Evolutionary conservation across 2,329 filamentous ascomycete genomes (phyloP), one percentile per base, ranked within the genome.

Genomic region (Fusarium compactum): DNA sequence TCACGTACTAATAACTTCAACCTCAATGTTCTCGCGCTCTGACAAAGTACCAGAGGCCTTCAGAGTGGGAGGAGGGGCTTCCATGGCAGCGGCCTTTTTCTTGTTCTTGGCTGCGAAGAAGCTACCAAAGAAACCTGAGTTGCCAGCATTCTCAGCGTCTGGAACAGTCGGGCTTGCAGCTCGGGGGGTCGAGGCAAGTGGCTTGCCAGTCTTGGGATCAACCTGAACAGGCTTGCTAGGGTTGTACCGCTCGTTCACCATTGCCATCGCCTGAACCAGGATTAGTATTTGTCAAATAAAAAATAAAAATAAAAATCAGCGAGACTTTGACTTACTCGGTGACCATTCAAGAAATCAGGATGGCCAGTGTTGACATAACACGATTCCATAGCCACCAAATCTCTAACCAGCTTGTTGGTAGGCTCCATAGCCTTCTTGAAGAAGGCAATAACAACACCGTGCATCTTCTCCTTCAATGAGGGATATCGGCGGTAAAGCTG

Each of bases 51-150:
- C 95, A 5, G 94, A 97, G 34, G 96, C 96, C 85, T 98, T 99
- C 62, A 99, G 89, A 44, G 90, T 95, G 30, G 96, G 89, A 68
- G 96, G 96, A 41, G 96, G 96, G 16, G 96, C 87, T 80, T 99
- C 96, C 96, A 99, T 99, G 50, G 95, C 95, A n/a, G 96, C 96
- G 84, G 97, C 97, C 91, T 98, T 98, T 89, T 99, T 99, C 90
- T 98, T 99, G 85, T 98, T 99, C 89, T 98, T 99, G 78, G 93
- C 95, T 14, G 96, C 94, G 79, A 98, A 99, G 88, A 99, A 99
- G 77, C 93, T 97, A 74, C 96, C 96, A 76, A 99, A 99, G 87
- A 99, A 99, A 40, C 95, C 94, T 65, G 87, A 85, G 78, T 93
- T 93, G 57, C 81, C 80, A 66, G 80, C 81, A 29, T 82, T 83